Percentiles rank a stretch among this genome's conserved stretches.
Conservation (phyloP, 140 eudicot genomes). For the Senecio squalidus region DNA sequence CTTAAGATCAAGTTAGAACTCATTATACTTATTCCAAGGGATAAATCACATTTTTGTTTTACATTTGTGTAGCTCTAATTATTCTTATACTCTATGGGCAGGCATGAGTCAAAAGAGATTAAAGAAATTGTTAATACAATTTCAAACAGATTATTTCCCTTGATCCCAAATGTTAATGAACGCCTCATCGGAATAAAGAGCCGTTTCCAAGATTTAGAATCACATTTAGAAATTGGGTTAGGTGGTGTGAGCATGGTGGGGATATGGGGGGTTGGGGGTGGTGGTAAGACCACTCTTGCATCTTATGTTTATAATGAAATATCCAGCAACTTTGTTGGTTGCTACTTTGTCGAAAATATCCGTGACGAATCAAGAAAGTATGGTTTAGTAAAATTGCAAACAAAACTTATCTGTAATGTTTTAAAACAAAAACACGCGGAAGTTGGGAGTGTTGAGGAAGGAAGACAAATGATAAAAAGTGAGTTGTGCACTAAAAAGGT, state of each 20-base stretch:
- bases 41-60: too few species aligned
- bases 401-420: background rate
- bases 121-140: constrained; percentile 14
- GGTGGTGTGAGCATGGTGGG: constrained; percentile 23
- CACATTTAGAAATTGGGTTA: background rate
- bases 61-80: too few species aligned
- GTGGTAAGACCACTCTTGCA: constrained; percentile 29
- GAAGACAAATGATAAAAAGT: background rate
- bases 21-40: too few species aligned
- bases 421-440: background rate
- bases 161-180: background rate
- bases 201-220: constrained; percentile 7
- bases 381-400: constrained; percentile 8
- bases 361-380: constrained; percentile 11
- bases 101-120: constrained; percentile 11
- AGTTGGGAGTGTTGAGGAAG: constrained; percentile 5
- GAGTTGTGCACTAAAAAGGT: constrained; percentile 20
- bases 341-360: constrained; percentile 9
- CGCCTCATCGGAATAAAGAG: constrained; percentile 8
- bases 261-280: constrained; percentile 28
- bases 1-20: too few species aligned
- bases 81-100: background rate
- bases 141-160: background rate
- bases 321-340: constrained; percentile 11
- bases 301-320: constrained; percentile 13